phyloP scores from a whole-genome alignment of 2,329 filamentous ascomycete species.

The Metarhizium guizhouense region DNA sequence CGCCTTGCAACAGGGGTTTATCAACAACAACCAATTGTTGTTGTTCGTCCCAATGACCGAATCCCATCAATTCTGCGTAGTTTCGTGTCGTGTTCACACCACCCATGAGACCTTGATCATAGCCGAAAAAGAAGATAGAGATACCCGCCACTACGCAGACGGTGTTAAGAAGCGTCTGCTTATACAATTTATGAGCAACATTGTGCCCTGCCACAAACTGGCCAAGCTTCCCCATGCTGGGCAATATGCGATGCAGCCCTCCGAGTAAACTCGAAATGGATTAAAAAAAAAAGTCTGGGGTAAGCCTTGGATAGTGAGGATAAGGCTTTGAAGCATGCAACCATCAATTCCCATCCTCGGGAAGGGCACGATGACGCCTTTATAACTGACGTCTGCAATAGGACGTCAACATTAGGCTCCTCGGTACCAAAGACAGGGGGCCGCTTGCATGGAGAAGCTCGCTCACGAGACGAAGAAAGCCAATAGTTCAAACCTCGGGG shows the following conservation, averaged over 20 bases:
- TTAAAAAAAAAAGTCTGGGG: too few species aligned
- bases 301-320: too few species aligned
- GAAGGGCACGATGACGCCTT: not conserved
- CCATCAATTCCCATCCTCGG: not conserved
- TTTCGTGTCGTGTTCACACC: slow-evolving; percentile 34
- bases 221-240: slow-evolving; percentile 1
- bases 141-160: slow-evolving; percentile 56
- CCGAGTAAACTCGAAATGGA: too few species aligned
- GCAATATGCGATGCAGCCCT: not conserved
- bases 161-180: slow-evolving; percentile 45
- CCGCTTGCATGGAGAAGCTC: not conserved
- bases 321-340: too few species aligned
- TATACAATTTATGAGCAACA: slow-evolving; percentile 45
- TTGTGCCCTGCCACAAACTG: slow-evolving; percentile 9
- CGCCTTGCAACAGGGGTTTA: slow-evolving; percentile 40
- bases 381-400: not conserved
- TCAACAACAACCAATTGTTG: slow-evolving; percentile 46
- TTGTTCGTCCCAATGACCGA: slow-evolving; percentile 39
- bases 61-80: slow-evolving; percentile 33
- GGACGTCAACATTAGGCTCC: not conserved
- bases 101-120: slow-evolving; percentile 47
- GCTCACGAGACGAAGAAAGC: not conserved
- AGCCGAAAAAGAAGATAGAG: slow-evolving; percentile 35
- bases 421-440: not conserved
- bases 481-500: not conserved